Conservation (phyloP, 1,284 basidiomycete genomes). For the Leccinum fallax region DNA sequence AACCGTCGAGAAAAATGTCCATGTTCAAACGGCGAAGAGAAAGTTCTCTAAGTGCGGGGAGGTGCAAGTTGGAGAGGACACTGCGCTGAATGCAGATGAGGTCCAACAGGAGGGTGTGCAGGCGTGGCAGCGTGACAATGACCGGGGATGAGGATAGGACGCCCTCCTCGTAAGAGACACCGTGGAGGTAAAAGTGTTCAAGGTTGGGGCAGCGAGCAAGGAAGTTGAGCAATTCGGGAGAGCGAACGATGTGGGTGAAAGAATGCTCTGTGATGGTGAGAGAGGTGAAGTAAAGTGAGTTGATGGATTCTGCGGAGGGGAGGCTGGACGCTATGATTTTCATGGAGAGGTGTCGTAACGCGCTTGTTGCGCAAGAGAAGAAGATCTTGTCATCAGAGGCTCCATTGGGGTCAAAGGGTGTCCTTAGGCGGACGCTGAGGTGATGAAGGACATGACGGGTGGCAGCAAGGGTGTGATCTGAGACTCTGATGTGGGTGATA, state of each 20-base stretch:
- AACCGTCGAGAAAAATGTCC: conserved; percentile 48
- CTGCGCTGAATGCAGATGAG: conserved; percentile 63
- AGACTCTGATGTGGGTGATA: conserved; percentile 19
- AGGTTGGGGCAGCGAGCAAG: conserved; percentile 60
- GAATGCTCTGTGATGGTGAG: conserved; percentile 56
- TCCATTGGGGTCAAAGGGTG: conserved; percentile 30
- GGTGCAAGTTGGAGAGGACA: conserved; percentile 60
- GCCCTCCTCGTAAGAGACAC: conserved; percentile 52
- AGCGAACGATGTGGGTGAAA: conserved; percentile 26
- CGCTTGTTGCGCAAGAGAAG: conserved; percentile 32
- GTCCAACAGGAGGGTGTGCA: conserved; percentile 57
- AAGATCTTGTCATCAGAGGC: conserved; percentile 36
- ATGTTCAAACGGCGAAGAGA: conserved; percentile 67
- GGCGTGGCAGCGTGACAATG: conserved; percentile 51
- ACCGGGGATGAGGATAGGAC: conserved; percentile 34
- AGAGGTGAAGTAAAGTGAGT: conserved; percentile 54
- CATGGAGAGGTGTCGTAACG: conserved; percentile 42
- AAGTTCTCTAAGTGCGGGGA: conserved; percentile 59
- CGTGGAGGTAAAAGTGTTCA: conserved; percentile 56
- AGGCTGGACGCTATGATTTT: conserved; percentile 48
- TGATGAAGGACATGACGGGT: conserved; percentile 31
- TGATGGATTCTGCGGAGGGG: conserved; percentile 44
- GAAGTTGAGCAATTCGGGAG: conserved; percentile 56
- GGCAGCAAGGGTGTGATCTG: conserved; percentile 21
- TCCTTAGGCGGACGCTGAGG: conserved; percentile 26